phyloP scores from a whole-genome alignment of 352 stramenopile genomes.

The Phytophthora pisi region DNA sequence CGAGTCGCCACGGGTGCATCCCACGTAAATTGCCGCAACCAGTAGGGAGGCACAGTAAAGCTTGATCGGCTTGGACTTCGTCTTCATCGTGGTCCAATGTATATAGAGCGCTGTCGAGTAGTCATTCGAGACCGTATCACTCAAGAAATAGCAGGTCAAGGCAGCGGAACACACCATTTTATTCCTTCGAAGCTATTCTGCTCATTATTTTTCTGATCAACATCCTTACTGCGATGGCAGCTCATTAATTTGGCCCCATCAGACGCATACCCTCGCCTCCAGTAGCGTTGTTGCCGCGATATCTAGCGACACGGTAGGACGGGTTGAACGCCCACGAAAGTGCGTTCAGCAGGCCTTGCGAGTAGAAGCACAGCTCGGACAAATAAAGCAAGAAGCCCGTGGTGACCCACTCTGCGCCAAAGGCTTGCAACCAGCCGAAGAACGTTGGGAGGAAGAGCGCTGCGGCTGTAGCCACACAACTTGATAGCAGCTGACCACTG shows the following conservation, averaged over 20 bases:
- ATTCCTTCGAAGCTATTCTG: background rate
- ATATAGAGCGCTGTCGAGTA: too few species aligned
- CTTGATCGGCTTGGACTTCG: too few species aligned
- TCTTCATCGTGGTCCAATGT: too few species aligned
- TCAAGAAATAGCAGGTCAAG: too few species aligned
- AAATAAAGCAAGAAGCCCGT: conserved; percentile 55
- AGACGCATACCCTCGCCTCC: conserved; percentile 32
- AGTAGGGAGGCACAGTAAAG: too few species aligned
- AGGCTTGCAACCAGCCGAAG: conserved; percentile 48
- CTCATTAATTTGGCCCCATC: conserved; percentile 42
- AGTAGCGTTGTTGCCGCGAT: conserved; percentile 33
- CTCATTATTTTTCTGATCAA: conserved; percentile 4
- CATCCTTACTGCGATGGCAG: conserved; percentile 2
- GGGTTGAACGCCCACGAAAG: conserved; percentile 69
- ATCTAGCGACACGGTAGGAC: conserved; percentile 50
- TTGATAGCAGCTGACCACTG: conserved; percentile 55
- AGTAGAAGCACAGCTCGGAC: conserved; percentile 71
- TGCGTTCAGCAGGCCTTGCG: conserved; percentile 60
- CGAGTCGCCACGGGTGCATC: too few species aligned
- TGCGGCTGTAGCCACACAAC: conserved; percentile 47
- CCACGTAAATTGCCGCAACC: too few species aligned
- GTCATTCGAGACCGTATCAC: too few species aligned
- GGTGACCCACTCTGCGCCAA: conserved; percentile 38
- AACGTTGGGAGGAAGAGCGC: conserved; percentile 51
- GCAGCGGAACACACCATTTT: background rate